Base-by-base conservation (phyloP, 352 stramenopile species). In the Globisporangium ultimum region DNA sequence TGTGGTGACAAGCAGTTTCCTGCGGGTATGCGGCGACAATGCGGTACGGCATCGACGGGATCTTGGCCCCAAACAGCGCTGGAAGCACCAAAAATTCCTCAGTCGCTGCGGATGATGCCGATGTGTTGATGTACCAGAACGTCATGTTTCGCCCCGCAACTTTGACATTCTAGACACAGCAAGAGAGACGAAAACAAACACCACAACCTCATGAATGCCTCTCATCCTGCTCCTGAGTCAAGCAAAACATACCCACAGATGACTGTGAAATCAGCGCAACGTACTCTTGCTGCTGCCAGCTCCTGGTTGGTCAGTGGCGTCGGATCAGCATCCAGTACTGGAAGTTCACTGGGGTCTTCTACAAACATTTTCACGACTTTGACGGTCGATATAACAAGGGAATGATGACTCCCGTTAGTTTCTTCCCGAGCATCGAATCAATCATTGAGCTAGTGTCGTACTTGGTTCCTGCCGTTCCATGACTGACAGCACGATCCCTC, bases 1-100 rank as follows among this genome's bases (percentile, higher is more conserved):
- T 74, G 48, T 71, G 68, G 49, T 88, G 62, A 41, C 82, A 92
- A n/a, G 80, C 82, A 4, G 80, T 92, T 15, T 87, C 78, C 49
- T 87, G 68, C 0, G 82, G 82, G 56, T 84, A 89, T 10, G 82
- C 78, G 36, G 73, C 71, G 51, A 92, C 75, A 10, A 86, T 41
- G 9, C 80, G 80, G 22, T 72, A 84, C 6, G 82, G 82, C 48
- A 74, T 72, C 6, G 64, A 43, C 0, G 71, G 66, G 50, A 91
- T 76, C 32, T 71, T 70, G 28, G 59, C 62, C 28, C 81, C 81
- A 53, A 91, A 88, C 0, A 86, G 64, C 5, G 76, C 82, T 15
- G 77, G 77, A 1, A 89, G 54, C 17, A 81, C 65, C n/a, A 60
- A 58, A 48, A 86, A 87, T 11, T 77, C 61, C 48, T 59, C 20